Evolutionary conservation across 2,329 filamentous ascomycete species (phyloP).

Genomic region (Penicillium nordicum): DNA sequence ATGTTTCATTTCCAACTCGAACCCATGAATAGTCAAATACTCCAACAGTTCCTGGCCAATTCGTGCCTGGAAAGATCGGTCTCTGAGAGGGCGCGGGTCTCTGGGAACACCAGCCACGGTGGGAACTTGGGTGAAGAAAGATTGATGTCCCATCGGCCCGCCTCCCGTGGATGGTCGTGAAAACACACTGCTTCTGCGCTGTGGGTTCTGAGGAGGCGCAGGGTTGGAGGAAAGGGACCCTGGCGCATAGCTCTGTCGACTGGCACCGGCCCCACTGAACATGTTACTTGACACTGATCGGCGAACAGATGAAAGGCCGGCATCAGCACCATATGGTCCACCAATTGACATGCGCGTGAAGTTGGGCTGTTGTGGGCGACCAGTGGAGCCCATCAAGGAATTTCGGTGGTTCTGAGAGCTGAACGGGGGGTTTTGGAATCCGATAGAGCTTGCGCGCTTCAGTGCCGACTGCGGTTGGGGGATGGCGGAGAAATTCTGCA

Average conservation of each 20-base stretch:
- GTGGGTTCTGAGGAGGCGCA: slow-evolving; percentile 52
- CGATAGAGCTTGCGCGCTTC: slow-evolving; percentile 83
- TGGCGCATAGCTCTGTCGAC: slow-evolving; percentile 71
- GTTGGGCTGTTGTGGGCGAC: slow-evolving; percentile 78
- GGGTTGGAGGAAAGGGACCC: slow-evolving; percentile 52
- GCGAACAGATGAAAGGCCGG: slow-evolving; percentile 78
- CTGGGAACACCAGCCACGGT: slow-evolving; percentile 75
- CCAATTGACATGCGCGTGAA: slow-evolving; percentile 73
- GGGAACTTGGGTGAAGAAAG: slow-evolving; percentile 88
- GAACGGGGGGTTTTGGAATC: slow-evolving; percentile 61
- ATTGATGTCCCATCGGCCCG: slow-evolving; percentile 69
- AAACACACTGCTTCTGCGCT: slow-evolving; percentile 78
- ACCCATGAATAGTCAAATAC: slow-evolving; percentile 88
- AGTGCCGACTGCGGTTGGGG: slow-evolving; percentile 89
- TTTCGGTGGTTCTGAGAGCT: slow-evolving; percentile 72
- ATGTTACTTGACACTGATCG: slow-evolving; percentile 72
- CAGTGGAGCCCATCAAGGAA: slow-evolving; percentile 82
- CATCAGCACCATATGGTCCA: slow-evolving; percentile 74
- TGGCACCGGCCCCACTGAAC: slow-evolving; percentile 54
- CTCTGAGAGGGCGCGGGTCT: slow-evolving; percentile 82
- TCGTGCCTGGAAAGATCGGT: slow-evolving; percentile 72
- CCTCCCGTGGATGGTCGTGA: slow-evolving; percentile 67
- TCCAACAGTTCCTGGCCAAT: slow-evolving; percentile 89
- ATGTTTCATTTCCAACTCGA: slow-evolving; percentile 97
- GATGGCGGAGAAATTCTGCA: slow-evolving; percentile 78